These are phyloP conservation scores for Colletotrichum higginsianum DNA, from an alignment of 2,329 filamentous ascomycete species.

Conservation along the genomic window DNA sequence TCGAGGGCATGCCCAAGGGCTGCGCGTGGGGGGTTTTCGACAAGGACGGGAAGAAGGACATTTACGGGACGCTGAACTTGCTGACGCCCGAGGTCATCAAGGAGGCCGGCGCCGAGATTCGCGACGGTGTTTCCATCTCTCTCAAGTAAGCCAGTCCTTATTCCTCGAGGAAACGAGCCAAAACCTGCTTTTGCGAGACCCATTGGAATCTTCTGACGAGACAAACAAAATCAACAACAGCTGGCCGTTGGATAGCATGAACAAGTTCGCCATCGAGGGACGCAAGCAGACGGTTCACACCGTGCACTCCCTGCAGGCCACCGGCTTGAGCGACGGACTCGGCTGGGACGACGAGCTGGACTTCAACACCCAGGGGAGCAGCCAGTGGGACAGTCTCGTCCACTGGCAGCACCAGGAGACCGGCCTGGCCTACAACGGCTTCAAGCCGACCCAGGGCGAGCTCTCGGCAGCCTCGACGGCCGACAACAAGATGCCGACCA, in stretches of 20 bases:
- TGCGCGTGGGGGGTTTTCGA: constrained; percentile 69
- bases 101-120: constrained; percentile 59
- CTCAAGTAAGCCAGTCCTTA: constrained; percentile 59
- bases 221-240: constrained; percentile 44
- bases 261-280: constrained; percentile 52
- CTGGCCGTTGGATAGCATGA: constrained; percentile 60
- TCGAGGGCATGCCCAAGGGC: constrained; percentile 61
- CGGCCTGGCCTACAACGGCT: constrained; percentile 65
- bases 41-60: constrained; percentile 63
- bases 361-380: constrained; percentile 70
- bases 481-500: constrained; percentile 51
- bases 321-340: constrained; percentile 46
- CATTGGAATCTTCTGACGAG: background rate
- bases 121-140: constrained; percentile 65
- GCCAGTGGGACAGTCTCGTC: constrained; percentile 70
- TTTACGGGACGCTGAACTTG: constrained; percentile 67
- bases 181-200: background rate
- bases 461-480: constrained; percentile 49
- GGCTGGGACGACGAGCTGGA: constrained; percentile 65
- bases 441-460: constrained; percentile 53
- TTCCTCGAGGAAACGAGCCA: background rate
- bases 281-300: constrained; percentile 56
- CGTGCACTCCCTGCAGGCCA: constrained; percentile 52
- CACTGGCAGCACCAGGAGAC: constrained; percentile 62
- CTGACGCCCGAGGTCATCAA: constrained; percentile 62